These are phyloP conservation scores for Exserohilum rostratum DNA, from an alignment of 2,329 filamentous ascomycete species.

Conservation along the genomic window DNA sequence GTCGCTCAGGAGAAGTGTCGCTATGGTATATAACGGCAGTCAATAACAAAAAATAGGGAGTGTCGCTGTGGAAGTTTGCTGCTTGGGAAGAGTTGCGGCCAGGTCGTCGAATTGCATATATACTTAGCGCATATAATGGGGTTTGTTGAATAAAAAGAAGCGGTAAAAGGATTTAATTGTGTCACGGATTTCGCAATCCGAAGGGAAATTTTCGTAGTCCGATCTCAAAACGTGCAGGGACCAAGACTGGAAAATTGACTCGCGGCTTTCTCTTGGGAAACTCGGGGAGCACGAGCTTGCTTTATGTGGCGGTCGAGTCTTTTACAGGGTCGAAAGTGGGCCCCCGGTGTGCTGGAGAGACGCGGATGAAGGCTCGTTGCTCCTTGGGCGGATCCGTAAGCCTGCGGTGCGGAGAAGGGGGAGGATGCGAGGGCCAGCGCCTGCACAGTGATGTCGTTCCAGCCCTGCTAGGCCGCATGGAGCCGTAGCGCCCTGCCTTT, in stretches of 20 bases:
- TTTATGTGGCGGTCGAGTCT: constrained; percentile 26
- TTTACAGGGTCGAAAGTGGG: constrained; percentile 15
- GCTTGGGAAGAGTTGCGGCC: constrained; percentile 20
- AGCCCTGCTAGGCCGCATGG: constrained; percentile 12
- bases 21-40: constrained; percentile 17
- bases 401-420: constrained; percentile 29
- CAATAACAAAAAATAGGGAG: constrained; percentile 7
- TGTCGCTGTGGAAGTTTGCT: constrained; percentile 24
- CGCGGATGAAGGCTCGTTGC: constrained; percentile 8
- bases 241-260: constrained; percentile 12
- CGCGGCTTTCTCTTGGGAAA: constrained; percentile 15
- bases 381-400: constrained; percentile 22
- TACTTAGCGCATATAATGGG: constrained; percentile 23
- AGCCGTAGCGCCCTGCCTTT: constrained; percentile 10
- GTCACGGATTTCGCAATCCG: constrained; percentile 25
- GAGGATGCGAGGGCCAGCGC: constrained; percentile 9
- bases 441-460: constrained; percentile 27
- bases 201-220: constrained; percentile 21
- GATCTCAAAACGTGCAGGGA: constrained; percentile 17
- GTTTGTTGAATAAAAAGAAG: constrained; percentile 16
- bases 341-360: constrained; percentile 10
- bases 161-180: constrained; percentile 21
- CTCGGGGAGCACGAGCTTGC: constrained; percentile 27
- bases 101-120: constrained; percentile 22
- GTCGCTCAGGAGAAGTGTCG: constrained; percentile 25